Percentiles rank a stretch among this genome's conserved stretches.
Conservation (phyloP, 108 stramenopile genomes). For the Skeletonema tropicum region DNA sequence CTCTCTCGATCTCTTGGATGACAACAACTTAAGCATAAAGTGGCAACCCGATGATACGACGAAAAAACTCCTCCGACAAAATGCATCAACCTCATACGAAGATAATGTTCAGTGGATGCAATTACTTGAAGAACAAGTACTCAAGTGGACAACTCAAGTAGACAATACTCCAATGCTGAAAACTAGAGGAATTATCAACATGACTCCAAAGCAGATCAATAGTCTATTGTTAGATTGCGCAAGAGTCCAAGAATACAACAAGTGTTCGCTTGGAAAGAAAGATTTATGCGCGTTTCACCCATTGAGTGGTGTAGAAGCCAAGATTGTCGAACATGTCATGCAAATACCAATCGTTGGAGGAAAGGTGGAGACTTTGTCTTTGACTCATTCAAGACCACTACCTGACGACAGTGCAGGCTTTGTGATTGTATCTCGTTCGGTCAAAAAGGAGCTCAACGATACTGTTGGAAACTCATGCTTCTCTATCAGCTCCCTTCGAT, state of each 20-base stretch:
- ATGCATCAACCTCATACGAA: neutral
- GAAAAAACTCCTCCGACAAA: constrained; percentile 11
- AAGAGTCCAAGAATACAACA: constrained; percentile 36
- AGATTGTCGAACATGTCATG: constrained; percentile 36
- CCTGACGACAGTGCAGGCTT: constrained; percentile 4
- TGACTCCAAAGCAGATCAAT: constrained; percentile 32
- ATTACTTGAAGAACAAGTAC: constrained; percentile 23
- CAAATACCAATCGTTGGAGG: constrained; percentile 39
- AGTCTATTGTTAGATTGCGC: constrained; percentile 37
- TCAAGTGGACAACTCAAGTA: constrained; percentile 34
- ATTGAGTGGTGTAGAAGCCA: constrained; percentile 23
- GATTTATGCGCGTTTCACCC: constrained; percentile 14
- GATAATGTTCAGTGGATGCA: constrained; percentile 6
- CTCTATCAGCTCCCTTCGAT: constrained; percentile 31
- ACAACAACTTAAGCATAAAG: neutral
- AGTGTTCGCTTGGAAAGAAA: constrained; percentile 33
- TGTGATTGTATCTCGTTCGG: constrained; percentile 39
- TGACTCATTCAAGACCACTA: constrained; percentile 35
- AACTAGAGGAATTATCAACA: constrained; percentile 42
- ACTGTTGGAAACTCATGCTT: constrained; percentile 19
- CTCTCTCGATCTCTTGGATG: constrained; percentile 14
- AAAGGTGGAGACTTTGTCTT: constrained; percentile 12
- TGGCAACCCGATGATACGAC: constrained; percentile 46
- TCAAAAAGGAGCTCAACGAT: constrained; percentile 17
- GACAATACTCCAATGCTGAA: constrained; percentile 22